phyloP scores from a whole-genome alignment of 805 yeast genomes.

The Zygosaccharomyces siamensis region DNA sequence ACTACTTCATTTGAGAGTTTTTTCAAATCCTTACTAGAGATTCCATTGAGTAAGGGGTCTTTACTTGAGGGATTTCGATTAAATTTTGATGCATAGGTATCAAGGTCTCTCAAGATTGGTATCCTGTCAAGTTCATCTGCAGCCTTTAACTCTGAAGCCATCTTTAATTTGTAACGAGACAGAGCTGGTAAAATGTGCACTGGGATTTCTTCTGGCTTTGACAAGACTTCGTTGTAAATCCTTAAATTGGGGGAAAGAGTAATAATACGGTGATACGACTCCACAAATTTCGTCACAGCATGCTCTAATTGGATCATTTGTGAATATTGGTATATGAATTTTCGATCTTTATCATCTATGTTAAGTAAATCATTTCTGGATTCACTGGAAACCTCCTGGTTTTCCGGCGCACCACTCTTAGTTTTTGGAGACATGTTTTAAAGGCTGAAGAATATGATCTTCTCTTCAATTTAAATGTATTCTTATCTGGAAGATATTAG shows the following conservation, averaged over 20 bases:
- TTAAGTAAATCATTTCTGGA: conserved; percentile 9
- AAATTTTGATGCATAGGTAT: conserved; percentile 36
- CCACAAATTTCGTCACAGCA: conserved; percentile 49
- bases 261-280: conserved; percentile 46
- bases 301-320: conserved; percentile 44
- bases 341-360: conserved; percentile 15
- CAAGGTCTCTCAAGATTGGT: conserved; percentile 52
- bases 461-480: neutral
- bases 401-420: conserved; percentile 8
- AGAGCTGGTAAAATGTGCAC: conserved; percentile 47
- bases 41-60: conserved; percentile 21
- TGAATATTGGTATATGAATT: conserved; percentile 20
- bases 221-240: conserved; percentile 37
- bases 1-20: conserved; percentile 14
- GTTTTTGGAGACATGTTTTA: conserved; percentile 6
- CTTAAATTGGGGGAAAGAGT: conserved; percentile 52
- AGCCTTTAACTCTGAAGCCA: conserved; percentile 58
- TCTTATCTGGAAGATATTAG: neutral
- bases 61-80: conserved; percentile 8
- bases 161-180: conserved; percentile 48
- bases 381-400: conserved; percentile 16
- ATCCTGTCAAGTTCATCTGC: conserved; percentile 46
- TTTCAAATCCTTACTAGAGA: conserved; percentile 18
- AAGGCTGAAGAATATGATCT: neutral
- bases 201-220: conserved; percentile 31